phyloP scores from a whole-genome alignment of 257 asterid species.

The Asclepias syriaca region DNA sequence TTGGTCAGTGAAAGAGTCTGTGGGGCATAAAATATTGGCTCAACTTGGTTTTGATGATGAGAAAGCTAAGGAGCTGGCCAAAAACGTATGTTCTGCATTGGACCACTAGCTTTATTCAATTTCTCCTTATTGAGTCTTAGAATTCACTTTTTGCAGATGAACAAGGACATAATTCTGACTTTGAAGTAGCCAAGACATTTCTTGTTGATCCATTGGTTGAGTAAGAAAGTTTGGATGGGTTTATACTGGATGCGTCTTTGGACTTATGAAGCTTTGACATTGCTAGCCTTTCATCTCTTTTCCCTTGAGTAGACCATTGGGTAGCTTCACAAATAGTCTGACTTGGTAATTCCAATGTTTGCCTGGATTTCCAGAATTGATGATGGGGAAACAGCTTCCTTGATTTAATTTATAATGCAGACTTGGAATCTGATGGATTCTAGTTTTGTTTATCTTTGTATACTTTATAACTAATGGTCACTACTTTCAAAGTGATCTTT shows the following conservation, averaged over 20 bases:
- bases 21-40: slow-evolving; percentile 67
- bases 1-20: slow-evolving; percentile 75
- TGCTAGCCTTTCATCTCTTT: neutral
- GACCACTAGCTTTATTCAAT: slow-evolving; percentile 5
- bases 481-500: neutral
- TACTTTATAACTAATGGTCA: neutral
- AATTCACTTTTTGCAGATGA: slow-evolving; percentile 48
- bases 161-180: slow-evolving; percentile 53
- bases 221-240: neutral
- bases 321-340: neutral
- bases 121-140: slow-evolving; percentile 12
- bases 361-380: neutral
- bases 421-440: neutral
- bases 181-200: slow-evolving; percentile 25
- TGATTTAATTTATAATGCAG: neutral
- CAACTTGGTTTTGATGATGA: slow-evolving; percentile 69
- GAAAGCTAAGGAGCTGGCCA: slow-evolving; percentile 73
- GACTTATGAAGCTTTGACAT: neutral
- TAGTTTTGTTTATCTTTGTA: neutral
- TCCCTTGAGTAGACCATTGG: neutral
- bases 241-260: neutral
- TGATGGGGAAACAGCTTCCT: neutral
- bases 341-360: neutral
- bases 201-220: neutral
- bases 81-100: slow-evolving; percentile 39